Evolutionary conservation across 768 basidiomycete genomes (phyloP), one percentile per base, ranked within the genome.

Genomic region (Lyophyllum semitale): DNA sequence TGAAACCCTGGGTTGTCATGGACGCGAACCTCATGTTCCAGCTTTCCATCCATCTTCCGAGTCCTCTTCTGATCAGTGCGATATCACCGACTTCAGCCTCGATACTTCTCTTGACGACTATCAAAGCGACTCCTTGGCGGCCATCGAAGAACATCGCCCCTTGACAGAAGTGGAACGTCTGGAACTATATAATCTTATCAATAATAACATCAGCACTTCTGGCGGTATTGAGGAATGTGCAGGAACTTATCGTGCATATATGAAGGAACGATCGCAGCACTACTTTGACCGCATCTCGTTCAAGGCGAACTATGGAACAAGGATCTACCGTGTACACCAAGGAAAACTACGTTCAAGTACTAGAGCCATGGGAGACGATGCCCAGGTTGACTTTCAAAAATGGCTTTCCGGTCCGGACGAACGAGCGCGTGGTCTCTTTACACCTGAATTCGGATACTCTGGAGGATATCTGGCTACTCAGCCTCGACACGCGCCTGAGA

Each of bases 221-320:
- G 53, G 64, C 29, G 78, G 78, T 38, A 72, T 83, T 40, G 74
- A 79, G 56, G 82, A 85, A 63, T 74, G 71, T 41, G 73, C 78
- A 54, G 82, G 81, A 20, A 77, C 78, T 8, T 85, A 87, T 63
- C 72, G 71, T 55, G 68, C 71, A 46, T 74, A 77, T 59, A 84
- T 83, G 83, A 70, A 77, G 50, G 72, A 77, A 48, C 78, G 74
- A 59, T 69, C 72, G 22, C 72, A 72, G 53, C 68, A 74, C 27
- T 83, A 80, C 65, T 83, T 75, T 55, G 77, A 84, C 51, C 72
- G 73, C 11, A 66, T 81, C 42, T 54, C 67, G 43, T 60, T 62
- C 27, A 55, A 51, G 49, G 35, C 52, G 3, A 32, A 35, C 43
- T 52, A 55, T 42, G 25, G 46, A 46, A 41, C 53, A 50, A 57